Conservation (phyloP, 2,329 filamentous ascomycete species). For the Trichoderma guizhouense region DNA sequence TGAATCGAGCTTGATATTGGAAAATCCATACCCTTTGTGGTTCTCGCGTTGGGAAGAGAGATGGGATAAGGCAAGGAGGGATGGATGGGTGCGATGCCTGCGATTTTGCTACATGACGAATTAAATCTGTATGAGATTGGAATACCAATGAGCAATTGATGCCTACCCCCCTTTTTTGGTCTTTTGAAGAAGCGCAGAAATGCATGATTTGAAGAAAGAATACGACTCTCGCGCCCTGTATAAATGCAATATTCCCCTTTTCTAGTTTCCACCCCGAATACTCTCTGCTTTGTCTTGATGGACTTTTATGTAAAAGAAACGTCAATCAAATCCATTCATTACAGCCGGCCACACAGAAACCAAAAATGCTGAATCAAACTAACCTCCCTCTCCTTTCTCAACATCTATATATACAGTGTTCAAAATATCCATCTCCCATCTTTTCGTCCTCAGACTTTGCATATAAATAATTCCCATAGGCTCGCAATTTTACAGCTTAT, state of each 20-base stretch:
- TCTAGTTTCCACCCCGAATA: neutral
- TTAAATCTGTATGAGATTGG: neutral
- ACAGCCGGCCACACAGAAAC: neutral
- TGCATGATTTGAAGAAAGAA: neutral
- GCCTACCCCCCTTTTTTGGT: neutral
- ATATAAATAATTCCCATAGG: neutral
- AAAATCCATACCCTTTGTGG: neutral
- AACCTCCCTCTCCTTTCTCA: neutral
- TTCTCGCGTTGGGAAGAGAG: neutral
- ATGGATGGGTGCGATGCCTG: neutral
- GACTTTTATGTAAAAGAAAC: neutral
- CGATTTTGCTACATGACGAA: neutral
- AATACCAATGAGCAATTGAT: neutral
- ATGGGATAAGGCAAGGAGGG: neutral
- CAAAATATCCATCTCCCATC: neutral
- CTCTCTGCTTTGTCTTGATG: neutral
- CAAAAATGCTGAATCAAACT: neutral
- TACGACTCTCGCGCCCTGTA: neutral
- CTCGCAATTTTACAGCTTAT: conserved; percentile 53
- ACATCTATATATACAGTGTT: neutral
- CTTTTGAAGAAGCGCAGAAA: neutral
- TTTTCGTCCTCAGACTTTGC: neutral
- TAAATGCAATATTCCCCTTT: neutral
- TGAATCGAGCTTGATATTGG: neutral
- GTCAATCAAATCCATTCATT: neutral